Evolutionary conservation across 2,329 filamentous ascomycete species (phyloP).

Genomic region (Colletotrichum tanaceti): DNA sequence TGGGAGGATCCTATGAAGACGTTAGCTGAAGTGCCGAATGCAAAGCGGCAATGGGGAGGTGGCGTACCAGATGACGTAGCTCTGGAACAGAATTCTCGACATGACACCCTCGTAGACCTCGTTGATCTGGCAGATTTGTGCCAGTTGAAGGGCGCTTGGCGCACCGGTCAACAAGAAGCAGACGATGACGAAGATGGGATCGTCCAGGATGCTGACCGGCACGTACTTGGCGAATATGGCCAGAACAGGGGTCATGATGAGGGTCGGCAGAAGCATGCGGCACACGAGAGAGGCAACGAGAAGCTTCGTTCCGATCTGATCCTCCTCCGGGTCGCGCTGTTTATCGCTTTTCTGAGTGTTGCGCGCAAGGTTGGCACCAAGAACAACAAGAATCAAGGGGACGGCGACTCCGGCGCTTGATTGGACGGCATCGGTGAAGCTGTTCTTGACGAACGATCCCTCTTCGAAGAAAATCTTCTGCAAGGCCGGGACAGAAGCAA

Average conservation of each 20-base stretch:
- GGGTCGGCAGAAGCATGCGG: constrained; percentile 90
- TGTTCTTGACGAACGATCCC: constrained; percentile 91
- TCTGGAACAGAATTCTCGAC: constrained; percentile 93
- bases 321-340: constrained; percentile 76
- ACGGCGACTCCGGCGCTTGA: constrained; percentile 93
- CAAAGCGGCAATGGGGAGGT: constrained; percentile 7
- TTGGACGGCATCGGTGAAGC: constrained; percentile 85
- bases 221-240: constrained; percentile 90
- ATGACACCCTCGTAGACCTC: constrained; percentile 95
- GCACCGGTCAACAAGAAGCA: constrained; percentile 96
- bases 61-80: constrained; percentile 90
- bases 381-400: constrained; percentile 92
- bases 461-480: constrained; percentile 89
- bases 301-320: constrained; percentile 75
- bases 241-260: constrained; percentile 91
- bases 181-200: constrained; percentile 97
- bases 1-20: constrained; percentile 79
- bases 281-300: constrained; percentile 87
- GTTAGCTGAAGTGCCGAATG: constrained; percentile 39
- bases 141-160: constrained; percentile 91
- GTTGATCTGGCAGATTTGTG: constrained; percentile 99
- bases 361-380: constrained; percentile 92
- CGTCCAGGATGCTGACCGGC: constrained; percentile 92
- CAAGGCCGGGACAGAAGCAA: constrained; percentile 86
- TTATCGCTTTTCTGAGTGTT: constrained; percentile 82